Evolutionary conservation across 1,284 basidiomycete species (phyloP), one percentile per base, ranked within the genome.

Genomic region (Acaromyces ingoldii): DNA sequence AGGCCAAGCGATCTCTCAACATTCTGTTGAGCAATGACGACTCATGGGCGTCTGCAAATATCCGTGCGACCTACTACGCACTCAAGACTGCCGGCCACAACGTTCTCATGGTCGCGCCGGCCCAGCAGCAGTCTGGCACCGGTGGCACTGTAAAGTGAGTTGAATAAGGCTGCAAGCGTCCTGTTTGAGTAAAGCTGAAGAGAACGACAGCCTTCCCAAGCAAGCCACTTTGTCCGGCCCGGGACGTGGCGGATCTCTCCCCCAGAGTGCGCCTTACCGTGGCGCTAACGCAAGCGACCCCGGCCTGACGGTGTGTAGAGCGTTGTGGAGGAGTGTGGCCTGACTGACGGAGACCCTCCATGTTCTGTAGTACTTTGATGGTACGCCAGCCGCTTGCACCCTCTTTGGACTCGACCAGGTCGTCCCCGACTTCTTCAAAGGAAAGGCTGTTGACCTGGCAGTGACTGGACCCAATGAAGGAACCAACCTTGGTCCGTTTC

Each of bases 61-160:
- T 70, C 15, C 57, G 65, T 25, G 67, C 66, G 6, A 53, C 63
- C 7, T 70, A 69, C 57, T 63, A 65, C 25, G 70, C 70, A 6
- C 60, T 71, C 15, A 62, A 62, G 28, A 46, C 59, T 9, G 61
- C 58, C 10, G 68, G 70, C 11, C 68, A 70, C 53, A 61, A 56
- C 17, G 68, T 65, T 21, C 55, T 63, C 5, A 36, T 71, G 39
- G 62, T 65, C 19, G 57, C 62, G 1, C 63, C 68, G 4, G 52
- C 57, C 29, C 58, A 55, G 36, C 58, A 66, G 39, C 68, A 70
- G 56, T 61, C 59, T 10, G 69, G 62, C n/a, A 67, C 59, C 41
- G 69, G 67, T 13, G 65, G 66, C 25, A 71, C 67, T 7, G 59
- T 71, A n/a, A n/a, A n/a, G n/a, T n/a, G n/a, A n/a, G n/a, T n/a